These are phyloP conservation scores for Waltergamsia citrina DNA, from an alignment of 2,329 filamentous ascomycete species.

Conservation along the genomic window DNA sequence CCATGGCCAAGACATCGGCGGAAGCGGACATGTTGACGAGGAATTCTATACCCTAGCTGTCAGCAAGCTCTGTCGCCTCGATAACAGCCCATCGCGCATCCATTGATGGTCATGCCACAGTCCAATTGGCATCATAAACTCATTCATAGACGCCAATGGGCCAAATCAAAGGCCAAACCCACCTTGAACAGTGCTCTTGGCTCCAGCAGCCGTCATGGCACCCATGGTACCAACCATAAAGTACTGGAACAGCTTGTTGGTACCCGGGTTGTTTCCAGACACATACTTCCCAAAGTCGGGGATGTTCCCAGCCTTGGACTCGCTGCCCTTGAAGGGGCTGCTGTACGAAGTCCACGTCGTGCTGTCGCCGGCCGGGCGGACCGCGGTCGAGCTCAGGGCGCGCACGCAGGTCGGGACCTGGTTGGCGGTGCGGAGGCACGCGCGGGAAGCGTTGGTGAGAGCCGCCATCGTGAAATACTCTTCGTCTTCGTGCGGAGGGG, in stretches of 20 bases:
- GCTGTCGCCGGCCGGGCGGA: constrained; percentile 32
- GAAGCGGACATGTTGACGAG: constrained; percentile 99
- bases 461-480: constrained; percentile 46
- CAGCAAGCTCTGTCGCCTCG: background rate
- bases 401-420: constrained; percentile 39
- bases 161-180: constrained; percentile 29
- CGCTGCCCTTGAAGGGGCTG: constrained; percentile 55
- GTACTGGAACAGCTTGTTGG: constrained; percentile 88
- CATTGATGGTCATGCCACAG: background rate
- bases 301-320: constrained; percentile 55
- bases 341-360: constrained; percentile 43
- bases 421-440: constrained; percentile 53
- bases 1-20: constrained; percentile 95
- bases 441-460: constrained; percentile 58
- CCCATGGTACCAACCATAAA: constrained; percentile 98
- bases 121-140: background rate
- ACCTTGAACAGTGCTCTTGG: constrained; percentile 98
- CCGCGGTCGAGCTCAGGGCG: constrained; percentile 46
- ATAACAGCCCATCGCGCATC: background rate
- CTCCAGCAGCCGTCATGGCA: constrained; percentile 81
- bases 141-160: too few relatives aligned
- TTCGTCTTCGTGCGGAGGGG: constrained; percentile 10
- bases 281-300: constrained; percentile 87
- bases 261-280: constrained; percentile 54
- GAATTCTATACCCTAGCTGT: constrained; percentile 62